Conservation (phyloP, 2,329 filamentous ascomycete genomes). For the Ophiostoma montium region DNA sequence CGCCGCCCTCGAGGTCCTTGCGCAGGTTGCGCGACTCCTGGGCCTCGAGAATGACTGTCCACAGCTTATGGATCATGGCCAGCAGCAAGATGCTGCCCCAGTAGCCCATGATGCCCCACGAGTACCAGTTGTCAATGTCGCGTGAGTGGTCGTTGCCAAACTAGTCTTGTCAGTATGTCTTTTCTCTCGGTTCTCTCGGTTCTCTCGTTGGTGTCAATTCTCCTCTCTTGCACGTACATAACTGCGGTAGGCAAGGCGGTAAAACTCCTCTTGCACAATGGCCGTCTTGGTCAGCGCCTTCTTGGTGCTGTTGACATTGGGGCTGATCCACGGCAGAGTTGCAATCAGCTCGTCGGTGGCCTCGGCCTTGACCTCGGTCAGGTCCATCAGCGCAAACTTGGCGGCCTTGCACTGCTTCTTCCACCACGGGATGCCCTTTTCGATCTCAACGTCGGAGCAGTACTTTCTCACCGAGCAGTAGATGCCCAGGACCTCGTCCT, state of each 20-base stretch:
- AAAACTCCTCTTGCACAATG: background rate
- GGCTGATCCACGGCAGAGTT: background rate
- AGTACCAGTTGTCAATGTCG: background rate
- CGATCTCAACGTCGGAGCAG: background rate
- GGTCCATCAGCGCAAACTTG: background rate
- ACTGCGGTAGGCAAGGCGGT: constrained; percentile 1
- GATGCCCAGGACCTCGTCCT: background rate
- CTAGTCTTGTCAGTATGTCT: background rate
- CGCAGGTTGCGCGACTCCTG: background rate
- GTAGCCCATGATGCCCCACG: constrained; percentile 1
- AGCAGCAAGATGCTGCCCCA: background rate
- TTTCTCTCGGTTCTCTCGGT: background rate
- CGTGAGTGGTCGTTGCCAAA: background rate
- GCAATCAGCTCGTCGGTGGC: background rate
- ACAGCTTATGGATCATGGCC: background rate
- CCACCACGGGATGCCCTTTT: background rate
- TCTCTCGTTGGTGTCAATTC: no score
- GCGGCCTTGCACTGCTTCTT: background rate
- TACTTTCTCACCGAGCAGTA: background rate
- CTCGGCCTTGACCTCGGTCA: background rate
- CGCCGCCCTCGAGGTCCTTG: background rate
- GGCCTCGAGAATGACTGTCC: background rate
- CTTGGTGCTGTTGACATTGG: background rate
- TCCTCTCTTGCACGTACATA: no score
- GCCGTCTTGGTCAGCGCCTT: background rate